Evolutionary conservation across 164 flowering plant species (phyloP).

Genomic region (Magnolia sinica): DNA sequence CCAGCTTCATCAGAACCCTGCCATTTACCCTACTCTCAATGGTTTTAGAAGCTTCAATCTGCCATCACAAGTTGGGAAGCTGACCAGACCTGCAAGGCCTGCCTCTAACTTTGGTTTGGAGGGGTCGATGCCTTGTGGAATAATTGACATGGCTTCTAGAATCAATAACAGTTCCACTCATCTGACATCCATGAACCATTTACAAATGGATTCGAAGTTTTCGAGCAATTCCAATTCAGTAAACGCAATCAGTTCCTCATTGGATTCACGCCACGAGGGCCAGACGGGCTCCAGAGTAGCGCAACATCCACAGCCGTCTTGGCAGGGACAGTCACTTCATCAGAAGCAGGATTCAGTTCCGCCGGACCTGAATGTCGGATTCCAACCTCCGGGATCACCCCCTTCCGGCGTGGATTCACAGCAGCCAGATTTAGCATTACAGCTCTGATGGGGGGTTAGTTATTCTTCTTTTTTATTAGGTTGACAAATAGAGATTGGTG

Average conservation of each 20-base stretch:
- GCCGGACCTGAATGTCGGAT: conserved; percentile 53
- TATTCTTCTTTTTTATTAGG: conserved; percentile 11
- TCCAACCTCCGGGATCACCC: conserved; percentile 55
- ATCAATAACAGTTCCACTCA: conserved; percentile 16
- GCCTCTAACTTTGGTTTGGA: conserved; percentile 18
- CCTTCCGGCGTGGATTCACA: conserved; percentile 37
- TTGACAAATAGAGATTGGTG: conserved; percentile 44
- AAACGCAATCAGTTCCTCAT: conserved; percentile 14
- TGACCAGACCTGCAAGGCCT: conserved; percentile 7
- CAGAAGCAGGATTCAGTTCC: conserved; percentile 40
- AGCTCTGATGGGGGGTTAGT: conserved; percentile 35
- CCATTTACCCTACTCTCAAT: conserved; percentile 20
- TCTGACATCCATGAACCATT: conserved; percentile 5
- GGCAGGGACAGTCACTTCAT: conserved; percentile 23
- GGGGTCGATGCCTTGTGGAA: conserved; percentile 20
- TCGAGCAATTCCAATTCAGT: conserved; percentile 16
- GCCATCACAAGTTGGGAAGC: conserved; percentile 25
- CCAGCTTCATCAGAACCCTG: conserved; percentile 28
- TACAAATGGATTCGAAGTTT: conserved; percentile 15
- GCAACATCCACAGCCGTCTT: background rate
- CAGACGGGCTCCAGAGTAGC: conserved; percentile 7
- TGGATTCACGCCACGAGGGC: conserved; percentile 15
- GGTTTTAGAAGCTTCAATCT: conserved; percentile 23
- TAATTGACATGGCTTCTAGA: conserved; percentile 23
- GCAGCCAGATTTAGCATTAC: conserved; percentile 68